phyloP scores from a whole-genome alignment of 768 basidiomycete species.

The Hortiboletus flavorubellus region DNA sequence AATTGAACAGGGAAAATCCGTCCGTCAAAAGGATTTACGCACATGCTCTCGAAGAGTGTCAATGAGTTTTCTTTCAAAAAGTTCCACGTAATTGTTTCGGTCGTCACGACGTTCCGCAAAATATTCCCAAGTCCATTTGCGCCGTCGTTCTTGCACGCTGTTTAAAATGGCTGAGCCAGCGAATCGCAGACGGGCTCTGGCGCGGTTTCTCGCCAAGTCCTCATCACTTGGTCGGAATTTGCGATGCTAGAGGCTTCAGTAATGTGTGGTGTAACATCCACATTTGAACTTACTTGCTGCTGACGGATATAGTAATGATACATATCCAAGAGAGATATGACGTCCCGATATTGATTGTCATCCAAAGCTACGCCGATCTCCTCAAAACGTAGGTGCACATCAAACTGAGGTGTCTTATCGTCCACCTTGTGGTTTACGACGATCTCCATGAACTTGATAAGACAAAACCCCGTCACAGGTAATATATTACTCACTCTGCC shows the following conservation, averaged over 20 bases:
- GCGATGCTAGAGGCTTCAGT: constrained; percentile 53
- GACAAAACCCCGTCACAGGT: not conserved
- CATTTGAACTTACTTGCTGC: constrained; percentile 53
- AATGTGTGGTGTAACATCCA: not conserved
- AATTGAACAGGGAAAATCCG: not conserved
- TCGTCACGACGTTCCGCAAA: constrained; percentile 88
- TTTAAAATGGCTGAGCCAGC: constrained; percentile 76
- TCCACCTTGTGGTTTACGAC: constrained; percentile 79
- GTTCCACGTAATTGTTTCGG: constrained; percentile 74
- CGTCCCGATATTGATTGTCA: constrained; percentile 91
- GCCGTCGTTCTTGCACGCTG: constrained; percentile 77
- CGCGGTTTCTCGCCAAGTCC: constrained; percentile 55
- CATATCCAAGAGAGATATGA: constrained; percentile 90
- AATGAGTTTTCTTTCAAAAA: constrained; percentile 76
- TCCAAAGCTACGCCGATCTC: constrained; percentile 92
- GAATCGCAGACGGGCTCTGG: constrained; percentile 70
- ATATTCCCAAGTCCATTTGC: constrained; percentile 90
- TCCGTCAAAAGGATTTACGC: constrained; percentile 17
- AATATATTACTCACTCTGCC: constrained; percentile 59
- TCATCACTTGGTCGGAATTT: constrained; percentile 70
- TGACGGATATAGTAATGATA: constrained; percentile 92
- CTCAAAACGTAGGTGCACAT: constrained; percentile 84
- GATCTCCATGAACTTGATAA: constrained; percentile 43
- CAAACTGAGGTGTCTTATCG: constrained; percentile 75
- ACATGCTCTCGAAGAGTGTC: constrained; percentile 55